Base-by-base conservation (phyloP, 257 asterid species). In the Nicotiana knightiana region DNA sequence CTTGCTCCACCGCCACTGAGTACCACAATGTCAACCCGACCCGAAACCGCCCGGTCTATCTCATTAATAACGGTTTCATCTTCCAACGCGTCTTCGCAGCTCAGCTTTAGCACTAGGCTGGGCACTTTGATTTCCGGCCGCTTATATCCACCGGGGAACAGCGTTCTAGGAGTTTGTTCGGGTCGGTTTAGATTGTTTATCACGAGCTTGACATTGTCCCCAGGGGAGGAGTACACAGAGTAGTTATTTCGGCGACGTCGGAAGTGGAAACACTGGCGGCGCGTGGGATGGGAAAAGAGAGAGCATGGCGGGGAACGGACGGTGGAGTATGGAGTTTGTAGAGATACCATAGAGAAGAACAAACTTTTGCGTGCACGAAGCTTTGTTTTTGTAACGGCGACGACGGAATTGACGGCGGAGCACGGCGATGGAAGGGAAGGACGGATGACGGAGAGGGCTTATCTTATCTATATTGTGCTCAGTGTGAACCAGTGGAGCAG, bases 41-140 rank as follows among this genome's bases (percentile, higher is more conserved):
- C 89, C 18, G 90, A 86, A 26, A 93, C 93, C 24, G 95, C 95
- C 70, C 80, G 81, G 81, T 96, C 97, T 48, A 96, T 78, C 77
- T 87, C 82, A 78, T 92, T 93, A 30, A 92, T 76, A 9, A 83
- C 88, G 54, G 82, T 83, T 37, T 89, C 84, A 43, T 90, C 92
- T 59, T 84, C 81, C 77, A 89, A 63, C 46, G 92, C 91, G 63
- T 92, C 93, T 6, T 91, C 92, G 32, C 93, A 80, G 81, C 89
- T 87, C 82, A 96, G 79, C 21, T 86, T 89, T 68, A 96, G 95
- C 57, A 94, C 86, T 65, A 94, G 82, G 80, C 84, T 89, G 0
- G 98, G 99, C 57, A 93, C 92, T 81, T 86, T 93, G 85, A 96
- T 93, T 81, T 93, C 97, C 59, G 99, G 97, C n/a, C 98, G 92